phyloP scores from a whole-genome alignment of 75 land plant species.

The Azolla pinnata region DNA sequence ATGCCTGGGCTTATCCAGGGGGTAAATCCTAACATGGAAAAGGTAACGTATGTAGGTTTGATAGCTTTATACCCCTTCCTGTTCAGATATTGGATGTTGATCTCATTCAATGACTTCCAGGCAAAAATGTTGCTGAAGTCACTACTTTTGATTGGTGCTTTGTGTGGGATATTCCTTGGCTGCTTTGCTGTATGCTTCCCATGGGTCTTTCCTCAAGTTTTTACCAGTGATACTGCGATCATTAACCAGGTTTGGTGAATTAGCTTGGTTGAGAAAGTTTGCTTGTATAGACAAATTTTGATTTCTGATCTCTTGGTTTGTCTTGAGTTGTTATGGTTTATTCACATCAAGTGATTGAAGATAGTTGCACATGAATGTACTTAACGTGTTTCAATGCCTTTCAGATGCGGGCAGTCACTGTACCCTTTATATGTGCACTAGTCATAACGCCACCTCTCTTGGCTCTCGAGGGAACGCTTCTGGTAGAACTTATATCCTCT shows the following conservation, averaged over 20 bases:
- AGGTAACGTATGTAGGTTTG: conserved; percentile 33
- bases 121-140: conserved; percentile 18
- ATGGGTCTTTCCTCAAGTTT: conserved; percentile 51
- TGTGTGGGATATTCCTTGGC: conserved; percentile 19
- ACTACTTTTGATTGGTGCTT: conserved; percentile 19
- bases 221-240: conserved; percentile 52
- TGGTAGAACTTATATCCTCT: conserved; percentile 33
- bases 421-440: conserved; percentile 59
- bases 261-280: background rate
- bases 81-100: conserved; percentile 4
- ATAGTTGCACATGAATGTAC: background rate
- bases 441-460: conserved; percentile 57
- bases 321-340: too few relatives aligned
- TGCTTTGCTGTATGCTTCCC: conserved; percentile 19
- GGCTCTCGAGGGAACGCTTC: conserved; percentile 76
- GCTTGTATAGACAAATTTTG: background rate
- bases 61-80: background rate
- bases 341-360: too few relatives aligned
- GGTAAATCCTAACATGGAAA: conserved; percentile 45
- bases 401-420: conserved; percentile 72
- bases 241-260: conserved; percentile 43
- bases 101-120: too few relatives aligned
- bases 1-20: conserved; percentile 91
- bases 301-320: background rate
- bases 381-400: background rate